Conservation (phyloP, 768 basidiomycete genomes). For the Leucosporidium scottii region DNA sequence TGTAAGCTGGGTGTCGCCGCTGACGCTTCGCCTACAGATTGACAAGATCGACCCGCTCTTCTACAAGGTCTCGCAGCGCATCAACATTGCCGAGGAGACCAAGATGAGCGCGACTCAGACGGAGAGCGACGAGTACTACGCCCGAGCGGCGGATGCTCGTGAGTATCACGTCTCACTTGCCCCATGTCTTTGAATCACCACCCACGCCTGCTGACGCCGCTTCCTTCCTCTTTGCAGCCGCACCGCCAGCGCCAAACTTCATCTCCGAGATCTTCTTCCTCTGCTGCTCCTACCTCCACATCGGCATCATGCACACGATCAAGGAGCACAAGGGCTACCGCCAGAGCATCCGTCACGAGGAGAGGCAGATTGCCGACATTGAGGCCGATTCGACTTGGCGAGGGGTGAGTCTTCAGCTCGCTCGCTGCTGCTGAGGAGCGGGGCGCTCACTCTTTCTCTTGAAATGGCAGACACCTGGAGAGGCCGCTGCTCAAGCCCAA, state of each 20-base stretch:
- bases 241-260: constrained; percentile 73
- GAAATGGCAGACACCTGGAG: constrained; percentile 56
- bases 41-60: constrained; percentile 82
- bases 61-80: constrained; percentile 59
- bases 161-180: neutral
- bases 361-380: constrained; percentile 67
- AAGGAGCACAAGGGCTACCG: constrained; percentile 54
- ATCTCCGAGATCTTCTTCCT: constrained; percentile 93
- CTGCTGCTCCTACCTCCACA: constrained; percentile 76
- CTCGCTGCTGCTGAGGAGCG: constrained; percentile 12
- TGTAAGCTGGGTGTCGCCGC: neutral
- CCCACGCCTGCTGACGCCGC: neutral
- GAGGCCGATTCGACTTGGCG: constrained; percentile 74
- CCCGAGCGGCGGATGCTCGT: neutral
- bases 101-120: constrained; percentile 86
- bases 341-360: constrained; percentile 51
- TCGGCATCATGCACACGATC: constrained; percentile 76
- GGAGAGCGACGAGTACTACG: constrained; percentile 67
- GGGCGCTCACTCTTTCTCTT: neutral
- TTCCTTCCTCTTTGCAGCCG: constrained; percentile 2
- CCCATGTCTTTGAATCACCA: too few relatives aligned
- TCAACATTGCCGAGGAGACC: constrained; percentile 80
- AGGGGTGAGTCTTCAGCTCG: constrained; percentile 51
- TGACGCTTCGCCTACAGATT: constrained; percentile 51
- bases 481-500: constrained; percentile 67